Conservation (phyloP, 192 early-diverging fungal genomes). For the Dissophora ornata region DNA sequence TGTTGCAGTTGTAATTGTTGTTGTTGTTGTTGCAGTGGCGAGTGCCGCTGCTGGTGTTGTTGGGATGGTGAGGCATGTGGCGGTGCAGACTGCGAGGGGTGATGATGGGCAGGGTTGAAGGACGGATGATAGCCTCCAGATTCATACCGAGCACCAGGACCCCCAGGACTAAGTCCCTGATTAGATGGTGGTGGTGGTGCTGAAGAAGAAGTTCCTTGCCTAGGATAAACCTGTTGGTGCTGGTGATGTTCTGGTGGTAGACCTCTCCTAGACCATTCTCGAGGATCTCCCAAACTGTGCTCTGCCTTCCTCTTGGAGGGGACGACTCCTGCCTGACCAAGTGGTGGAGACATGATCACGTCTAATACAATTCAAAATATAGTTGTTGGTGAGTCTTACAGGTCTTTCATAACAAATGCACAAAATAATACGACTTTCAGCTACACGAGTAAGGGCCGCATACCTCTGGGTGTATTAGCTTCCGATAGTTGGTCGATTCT, state of each 20-base stretch:
- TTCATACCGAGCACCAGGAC: conserved; percentile 12
- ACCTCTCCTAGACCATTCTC: conserved; percentile 32
- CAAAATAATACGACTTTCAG: neutral
- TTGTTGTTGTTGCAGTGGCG: conserved; percentile 3
- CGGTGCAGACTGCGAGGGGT: neutral
- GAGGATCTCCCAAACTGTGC: conserved; percentile 23
- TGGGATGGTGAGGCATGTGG: conserved; percentile 6
- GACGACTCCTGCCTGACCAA: conserved; percentile 23
- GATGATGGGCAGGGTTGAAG: conserved; percentile 13
- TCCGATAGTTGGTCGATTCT: conserved; percentile 38
- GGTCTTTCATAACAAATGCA: neutral
- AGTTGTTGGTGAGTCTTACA: neutral
- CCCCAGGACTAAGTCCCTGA: neutral
- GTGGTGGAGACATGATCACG: conserved; percentile 30
- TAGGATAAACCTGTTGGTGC: neutral
- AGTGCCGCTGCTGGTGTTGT: conserved; percentile 9
- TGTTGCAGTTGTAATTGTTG: too few species aligned
- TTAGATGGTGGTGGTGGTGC: neutral
- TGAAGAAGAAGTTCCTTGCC: conserved; percentile 5
- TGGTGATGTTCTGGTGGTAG: conserved; percentile 14
- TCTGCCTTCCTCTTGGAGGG: conserved; percentile 49
- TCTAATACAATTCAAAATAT: conserved; percentile 3
- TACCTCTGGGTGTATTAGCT: conserved; percentile 31
- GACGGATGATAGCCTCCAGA: conserved; percentile 25
- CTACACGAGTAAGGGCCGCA: neutral